phyloP scores from a whole-genome alignment of 2,329 filamentous ascomycete species.

The Alternaria novae-zelandiae region DNA sequence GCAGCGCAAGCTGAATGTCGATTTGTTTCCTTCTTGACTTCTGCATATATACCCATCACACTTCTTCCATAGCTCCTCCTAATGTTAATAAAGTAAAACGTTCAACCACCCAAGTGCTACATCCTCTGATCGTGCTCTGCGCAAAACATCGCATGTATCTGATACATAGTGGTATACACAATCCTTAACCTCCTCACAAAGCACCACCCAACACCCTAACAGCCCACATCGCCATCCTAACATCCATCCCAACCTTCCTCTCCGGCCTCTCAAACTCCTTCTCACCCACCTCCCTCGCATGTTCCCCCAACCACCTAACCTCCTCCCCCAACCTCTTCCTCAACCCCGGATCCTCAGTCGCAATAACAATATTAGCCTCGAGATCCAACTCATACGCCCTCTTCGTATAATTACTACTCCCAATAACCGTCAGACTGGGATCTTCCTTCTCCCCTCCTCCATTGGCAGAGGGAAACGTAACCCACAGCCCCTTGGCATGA shows the following conservation, averaged over 20 bases:
- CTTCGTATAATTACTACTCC: conserved; percentile 95
- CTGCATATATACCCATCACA: conserved; percentile 9
- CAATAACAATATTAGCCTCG: conserved; percentile 84
- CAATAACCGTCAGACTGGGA: conserved; percentile 82
- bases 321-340: conserved; percentile 79
- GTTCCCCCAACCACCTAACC: conserved; percentile 77
- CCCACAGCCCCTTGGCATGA: conserved; percentile 95
- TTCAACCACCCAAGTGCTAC: not conserved
- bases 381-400: conserved; percentile 91
- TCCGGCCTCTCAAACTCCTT: conserved; percentile 84
- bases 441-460: conserved; percentile 44
- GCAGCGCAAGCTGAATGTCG: not conserved
- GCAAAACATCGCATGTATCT: not conserved
- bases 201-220: conserved; percentile 85
- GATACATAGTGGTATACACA: not conserved
- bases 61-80: not conserved
- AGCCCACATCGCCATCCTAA: conserved; percentile 92
- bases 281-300: conserved; percentile 71
- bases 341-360: conserved; percentile 77
- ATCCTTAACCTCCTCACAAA: conserved; percentile 58
- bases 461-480: conserved; percentile 65
- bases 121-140: not conserved
- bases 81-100: not conserved
- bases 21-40: not conserved
- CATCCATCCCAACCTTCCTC: conserved; percentile 82